These are phyloP conservation scores for Hypsizygus marmoreus DNA, from an alignment of 768 basidiomycete species.

Conservation along the genomic window DNA sequence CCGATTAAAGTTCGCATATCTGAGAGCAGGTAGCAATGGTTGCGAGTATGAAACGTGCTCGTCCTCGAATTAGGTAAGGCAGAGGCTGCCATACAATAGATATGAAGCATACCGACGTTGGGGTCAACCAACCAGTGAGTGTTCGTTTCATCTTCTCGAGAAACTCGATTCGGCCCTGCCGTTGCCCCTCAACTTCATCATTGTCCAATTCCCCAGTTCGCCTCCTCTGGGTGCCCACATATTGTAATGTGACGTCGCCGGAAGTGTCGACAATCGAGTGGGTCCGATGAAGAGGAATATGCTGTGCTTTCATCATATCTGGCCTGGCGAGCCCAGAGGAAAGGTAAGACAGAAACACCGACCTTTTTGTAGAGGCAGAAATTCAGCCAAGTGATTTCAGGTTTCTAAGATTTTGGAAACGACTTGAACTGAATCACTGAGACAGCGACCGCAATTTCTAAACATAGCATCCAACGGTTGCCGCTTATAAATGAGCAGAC, in stretches of 20 bases:
- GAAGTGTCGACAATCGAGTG: too few species aligned
- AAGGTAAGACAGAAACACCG: not conserved
- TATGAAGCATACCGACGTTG: not conserved
- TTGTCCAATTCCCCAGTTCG: not conserved
- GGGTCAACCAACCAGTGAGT: constrained; percentile 5
- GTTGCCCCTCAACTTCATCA: not conserved
- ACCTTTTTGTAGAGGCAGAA: constrained; percentile 1
- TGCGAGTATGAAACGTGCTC: not conserved
- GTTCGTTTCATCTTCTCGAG: constrained; percentile 6
- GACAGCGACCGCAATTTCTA: not conserved
- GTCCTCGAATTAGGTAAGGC: not conserved
- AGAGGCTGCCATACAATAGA: not conserved
- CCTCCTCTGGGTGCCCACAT: not conserved
- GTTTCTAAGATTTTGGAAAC: not conserved
- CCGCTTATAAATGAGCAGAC: too few species aligned
- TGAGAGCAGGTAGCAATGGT: not conserved
- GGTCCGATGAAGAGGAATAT: not conserved
- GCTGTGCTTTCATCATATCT: too few species aligned
- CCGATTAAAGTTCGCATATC: not conserved
- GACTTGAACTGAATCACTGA: not conserved
- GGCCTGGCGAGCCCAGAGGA: too few species aligned
- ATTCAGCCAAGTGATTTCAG: not conserved
- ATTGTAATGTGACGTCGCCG: too few species aligned
- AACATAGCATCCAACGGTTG: too few species aligned
- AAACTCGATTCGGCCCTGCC: constrained; percentile 5